Evolutionary conservation across 73 alveolate species (phyloP).

Genomic region (Diophrys sp.): DNA sequence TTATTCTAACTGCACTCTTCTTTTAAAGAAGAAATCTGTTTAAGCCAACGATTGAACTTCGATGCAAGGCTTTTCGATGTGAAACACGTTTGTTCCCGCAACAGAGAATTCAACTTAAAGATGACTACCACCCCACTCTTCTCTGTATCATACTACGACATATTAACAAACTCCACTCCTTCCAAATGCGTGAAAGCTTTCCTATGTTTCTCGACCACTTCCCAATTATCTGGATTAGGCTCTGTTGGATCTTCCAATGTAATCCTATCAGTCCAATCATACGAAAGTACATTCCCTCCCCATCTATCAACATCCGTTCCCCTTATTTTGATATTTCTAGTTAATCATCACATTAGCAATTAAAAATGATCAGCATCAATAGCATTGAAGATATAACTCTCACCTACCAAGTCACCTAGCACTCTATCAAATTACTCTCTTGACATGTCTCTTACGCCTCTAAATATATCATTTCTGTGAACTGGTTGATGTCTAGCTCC

Average conservation of each 20-base stretch:
- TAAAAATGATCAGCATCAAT: not conserved
- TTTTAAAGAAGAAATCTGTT: not conserved
- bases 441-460: not conserved
- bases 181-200: constrained; percentile 10
- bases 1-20: too few species aligned
- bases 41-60: too few species aligned
- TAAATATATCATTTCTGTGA: not conserved
- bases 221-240: too few species aligned
- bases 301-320: not conserved
- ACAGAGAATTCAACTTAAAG: too few species aligned
- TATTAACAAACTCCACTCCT: constrained; percentile 12
- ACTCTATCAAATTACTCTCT: not conserved
- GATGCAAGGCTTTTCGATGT: too few species aligned
- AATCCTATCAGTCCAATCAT: not conserved
- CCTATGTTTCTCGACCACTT: not conserved
- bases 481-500: not conserved
- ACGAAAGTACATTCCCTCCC: not conserved
- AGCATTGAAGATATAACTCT: not conserved
- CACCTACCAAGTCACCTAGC: not conserved
- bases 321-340: not conserved
- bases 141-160: constrained; percentile 41
- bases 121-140: too few species aligned
- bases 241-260: too few species aligned
- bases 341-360: not conserved
- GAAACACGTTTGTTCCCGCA: too few species aligned